Conservation (phyloP, 2,329 filamentous ascomycete genomes). For the Ophiostoma angusticollis region DNA sequence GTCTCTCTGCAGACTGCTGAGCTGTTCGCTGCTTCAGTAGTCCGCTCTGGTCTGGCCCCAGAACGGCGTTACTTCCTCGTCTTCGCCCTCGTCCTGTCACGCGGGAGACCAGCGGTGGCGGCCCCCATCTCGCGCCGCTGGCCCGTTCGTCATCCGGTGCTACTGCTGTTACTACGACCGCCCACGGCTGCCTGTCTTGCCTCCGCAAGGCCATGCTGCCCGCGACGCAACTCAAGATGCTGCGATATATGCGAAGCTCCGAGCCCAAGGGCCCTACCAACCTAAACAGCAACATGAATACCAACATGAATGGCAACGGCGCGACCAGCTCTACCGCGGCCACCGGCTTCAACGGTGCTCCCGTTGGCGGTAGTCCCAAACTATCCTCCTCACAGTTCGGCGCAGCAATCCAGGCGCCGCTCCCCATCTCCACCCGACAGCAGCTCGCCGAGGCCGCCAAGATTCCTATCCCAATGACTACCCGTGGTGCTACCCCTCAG, state of each 20-base stretch:
- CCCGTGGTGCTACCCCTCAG: conserved; percentile 19
- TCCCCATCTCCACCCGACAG: conserved; percentile 19
- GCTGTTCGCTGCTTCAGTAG: neutral
- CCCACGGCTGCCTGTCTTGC: conserved; percentile 7
- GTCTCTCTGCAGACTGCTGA: neutral
- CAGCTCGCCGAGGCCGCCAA: conserved; percentile 22
- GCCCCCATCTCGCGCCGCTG: neutral
- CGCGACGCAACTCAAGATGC: conserved; percentile 16
- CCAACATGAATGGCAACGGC: neutral
- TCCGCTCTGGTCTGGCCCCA: neutral
- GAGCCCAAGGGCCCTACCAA: conserved; percentile 13
- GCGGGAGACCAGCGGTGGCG: conserved; percentile 2
- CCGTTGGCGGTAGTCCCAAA: conserved; percentile 9
- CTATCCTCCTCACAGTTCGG: conserved; percentile 1
- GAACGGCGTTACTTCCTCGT: too few species aligned
- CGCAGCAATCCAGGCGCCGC: conserved; percentile 9
- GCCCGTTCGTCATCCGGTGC: conserved; percentile 2
- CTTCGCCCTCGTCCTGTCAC: neutral
- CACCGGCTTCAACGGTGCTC: conserved; percentile 5
- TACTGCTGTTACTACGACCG: conserved; percentile 8
- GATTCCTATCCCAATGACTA: conserved; percentile 23
- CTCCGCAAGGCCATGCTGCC: conserved; percentile 13
- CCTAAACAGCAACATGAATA: neutral
- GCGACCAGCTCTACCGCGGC: neutral
- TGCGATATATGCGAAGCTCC: conserved; percentile 15